Base-by-base conservation (phyloP, 257 asterid species). In the Rehmannia glutinosa region DNA sequence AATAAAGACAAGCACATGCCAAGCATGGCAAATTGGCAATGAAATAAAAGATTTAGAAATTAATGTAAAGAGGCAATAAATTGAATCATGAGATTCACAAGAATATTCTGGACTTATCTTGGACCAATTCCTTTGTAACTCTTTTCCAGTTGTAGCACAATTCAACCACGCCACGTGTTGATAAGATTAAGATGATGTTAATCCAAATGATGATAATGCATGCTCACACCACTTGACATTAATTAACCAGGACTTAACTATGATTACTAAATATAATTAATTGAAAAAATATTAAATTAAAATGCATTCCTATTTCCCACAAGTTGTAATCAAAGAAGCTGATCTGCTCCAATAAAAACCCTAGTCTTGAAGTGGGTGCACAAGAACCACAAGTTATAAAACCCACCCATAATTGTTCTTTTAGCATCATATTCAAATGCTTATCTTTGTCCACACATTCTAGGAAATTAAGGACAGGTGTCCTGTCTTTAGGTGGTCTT, bases 311-410 rank as follows among this genome's bases (percentile, higher is more conserved):
- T n/a, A n/a, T n/a, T n/a, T n/a, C n/a, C n/a, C n/a, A n/a, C n/a
- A n/a, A n/a, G n/a, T n/a, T n/a, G n/a, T n/a, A n/a, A n/a, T n/a
- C n/a, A 6, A 33, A 61, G 55, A 59, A 60, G 71, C 19, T 63
- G 35, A 62, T 72, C 6, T 47, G 45, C 52, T 49, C 54, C 72
- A 66, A 61, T 57, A 36, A 73, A 35, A 66, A 9, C 60, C 70
- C 65, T 50, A 43, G 45, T 41, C 47, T 9, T 64, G 70, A 78
- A 68, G 82, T 81, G 87, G 79, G 51, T 65, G 49, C 85, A 83
- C 78, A 77, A 80, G 82, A 71, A 69, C 87, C 95, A 76, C 82
- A 71, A 77, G 73, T 15, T 32, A 53, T 50, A 4, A 21, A 62
- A 41, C 46, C 46, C 62, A 64, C 41, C 73, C 6, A 53, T 53